A percentile compares a stretch with the other conserved stretches of the same genome.
These are phyloP conservation scores for Marsdenia floribunda DNA, from an alignment of 257 asterid species.

Conservation along the genomic window DNA sequence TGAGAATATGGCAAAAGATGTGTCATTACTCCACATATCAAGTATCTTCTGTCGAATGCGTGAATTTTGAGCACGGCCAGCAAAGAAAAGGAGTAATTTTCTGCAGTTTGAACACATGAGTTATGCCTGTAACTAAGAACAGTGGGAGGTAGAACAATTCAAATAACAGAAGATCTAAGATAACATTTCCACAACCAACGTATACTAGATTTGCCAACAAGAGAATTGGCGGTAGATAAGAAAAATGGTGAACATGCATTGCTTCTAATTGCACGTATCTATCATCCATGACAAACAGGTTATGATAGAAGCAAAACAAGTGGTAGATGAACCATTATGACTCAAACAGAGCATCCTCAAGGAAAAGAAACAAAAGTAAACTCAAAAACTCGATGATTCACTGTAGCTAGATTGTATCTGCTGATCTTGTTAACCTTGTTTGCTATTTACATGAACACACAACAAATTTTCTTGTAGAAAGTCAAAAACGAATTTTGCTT, in stretches of 20 bases:
- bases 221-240: not conserved
- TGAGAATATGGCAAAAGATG: slow-evolving; percentile 49
- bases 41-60: slow-evolving; percentile 40
- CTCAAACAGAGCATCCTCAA: not conserved
- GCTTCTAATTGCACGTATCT: not conserved
- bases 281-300: not conserved
- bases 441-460: not conserved
- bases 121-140: not conserved
- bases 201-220: not conserved
- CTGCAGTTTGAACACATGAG: slow-evolving; percentile 27
- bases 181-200: not conserved
- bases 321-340: not conserved
- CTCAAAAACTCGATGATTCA: not conserved
- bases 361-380: not conserved
- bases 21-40: slow-evolving; percentile 50
- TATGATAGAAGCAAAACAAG: not conserved
- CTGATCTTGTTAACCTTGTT: not conserved
- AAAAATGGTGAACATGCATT: not conserved
- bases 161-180: not conserved
- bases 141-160: not conserved
- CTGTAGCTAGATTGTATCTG: not conserved
- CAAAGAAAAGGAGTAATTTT: slow-evolving; percentile 54
- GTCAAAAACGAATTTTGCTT: not conserved
- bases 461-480: not conserved
- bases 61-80: slow-evolving; percentile 73